Evolutionary conservation across 495 filamentous ascomycete genomes (phyloP).

Genomic region (Entonaema liquescens): DNA sequence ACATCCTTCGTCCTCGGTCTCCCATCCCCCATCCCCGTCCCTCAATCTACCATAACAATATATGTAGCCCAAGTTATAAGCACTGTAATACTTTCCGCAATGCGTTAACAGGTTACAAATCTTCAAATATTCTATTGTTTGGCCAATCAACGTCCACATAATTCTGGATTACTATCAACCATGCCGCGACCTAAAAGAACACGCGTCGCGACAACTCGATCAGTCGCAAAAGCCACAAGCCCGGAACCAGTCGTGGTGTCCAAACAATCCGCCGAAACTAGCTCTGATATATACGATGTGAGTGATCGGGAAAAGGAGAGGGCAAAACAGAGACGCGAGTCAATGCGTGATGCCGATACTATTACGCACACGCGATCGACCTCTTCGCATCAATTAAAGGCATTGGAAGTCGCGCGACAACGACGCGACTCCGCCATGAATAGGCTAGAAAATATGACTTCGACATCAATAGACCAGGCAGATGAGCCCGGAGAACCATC

Average conservation of each 20-base stretch:
- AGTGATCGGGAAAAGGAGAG: slow-evolving; percentile 57
- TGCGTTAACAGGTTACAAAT: neutral
- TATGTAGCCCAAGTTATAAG: neutral
- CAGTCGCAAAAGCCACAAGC: slow-evolving; percentile 34
- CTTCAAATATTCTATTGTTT: neutral
- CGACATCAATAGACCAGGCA: slow-evolving; percentile 41
- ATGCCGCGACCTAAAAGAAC: slow-evolving; percentile 58
- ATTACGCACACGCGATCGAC: slow-evolving; percentile 16
- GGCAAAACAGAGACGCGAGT: slow-evolving; percentile 35
- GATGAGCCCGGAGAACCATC: slow-evolving; percentile 8
- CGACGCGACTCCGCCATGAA: slow-evolving; percentile 54
- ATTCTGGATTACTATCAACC: slow-evolving; percentile 1
- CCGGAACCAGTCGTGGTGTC: slow-evolving; percentile 26
- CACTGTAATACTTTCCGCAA: neutral
- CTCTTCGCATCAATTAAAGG: slow-evolving; percentile 44
- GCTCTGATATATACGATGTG: slow-evolving; percentile 56
- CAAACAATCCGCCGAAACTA: slow-evolving; percentile 19
- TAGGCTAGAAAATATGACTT: slow-evolving; percentile 51
- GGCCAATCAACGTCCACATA: neutral
- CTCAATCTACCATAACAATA: slow-evolving; percentile 13
- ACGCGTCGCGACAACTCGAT: slow-evolving; percentile 50
- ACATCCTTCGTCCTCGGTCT: neutral
- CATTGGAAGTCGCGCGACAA: slow-evolving; percentile 43
- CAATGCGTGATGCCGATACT: slow-evolving; percentile 26
- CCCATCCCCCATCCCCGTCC: neutral